Evolutionary conservation across 1,139 yeast species (phyloP), one percentile per base, ranked within the genome.

Genomic region (Magnusiomyces paraingens): DNA sequence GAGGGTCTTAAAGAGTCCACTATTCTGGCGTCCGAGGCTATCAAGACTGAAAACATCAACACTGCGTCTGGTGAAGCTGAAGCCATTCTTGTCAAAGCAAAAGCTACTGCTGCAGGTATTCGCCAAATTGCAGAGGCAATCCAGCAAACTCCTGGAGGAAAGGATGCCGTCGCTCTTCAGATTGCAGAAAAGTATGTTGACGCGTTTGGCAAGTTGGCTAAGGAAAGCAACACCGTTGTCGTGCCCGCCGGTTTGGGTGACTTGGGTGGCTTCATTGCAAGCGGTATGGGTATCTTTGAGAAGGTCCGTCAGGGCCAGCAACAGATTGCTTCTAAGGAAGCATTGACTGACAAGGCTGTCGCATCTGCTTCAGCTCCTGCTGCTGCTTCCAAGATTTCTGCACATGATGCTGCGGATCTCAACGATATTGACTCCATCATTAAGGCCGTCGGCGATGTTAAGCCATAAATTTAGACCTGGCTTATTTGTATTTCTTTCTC

Each of bases 111-210:
- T 6, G 77, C 80, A 60, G 88, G 93, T 42, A 78, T 88, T 59
- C 75, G 74, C 59, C 71, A 74, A 56, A 74, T 87, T 55, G 88
- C 95, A 20, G 67, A 74, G 50, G 89, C 94, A 29, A 85, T 87
- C 62, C 70, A 77, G 54, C 76, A 77, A 51, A 80, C 88, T 20
- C 84, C 86, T 6, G 86, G 85, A 57, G 93, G 94, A 48, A 73
- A 73, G 55, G 85, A 84, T 51, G 95, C 95, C 2, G 89, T 87
- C 44, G 74, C 83, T 38, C 76, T 88, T 60, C 90, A 84, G 68
- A 83, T 88, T 49, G 95, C 95, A 20, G 93, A 86, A 66, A 86
- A 84, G 64, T 87, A 87, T 67, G 87, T 87, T 57, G 86, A 82
- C 56, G 88, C 91, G 49, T 87, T 87, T 66, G 86, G 88, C 51